Evolutionary conservation across 2,329 filamentous ascomycete genomes (phyloP), one percentile per base, ranked within the genome.

Genomic region (Pyrenophora seminiperda): DNA sequence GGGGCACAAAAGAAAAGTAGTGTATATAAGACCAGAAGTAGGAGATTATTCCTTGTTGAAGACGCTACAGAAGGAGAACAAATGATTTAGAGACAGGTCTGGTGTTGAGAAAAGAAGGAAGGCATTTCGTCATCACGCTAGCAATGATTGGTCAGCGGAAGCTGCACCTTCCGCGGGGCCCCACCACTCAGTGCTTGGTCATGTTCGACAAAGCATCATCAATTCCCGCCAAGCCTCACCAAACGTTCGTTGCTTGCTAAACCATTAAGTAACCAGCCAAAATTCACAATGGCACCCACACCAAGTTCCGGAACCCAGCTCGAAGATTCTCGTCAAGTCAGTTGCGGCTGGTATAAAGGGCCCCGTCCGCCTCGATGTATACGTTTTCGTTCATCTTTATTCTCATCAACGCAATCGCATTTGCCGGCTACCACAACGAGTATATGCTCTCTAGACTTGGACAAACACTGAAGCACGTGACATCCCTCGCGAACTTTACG

Each of bases 401-500:
- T 55, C 73, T 70, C 66, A 66, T 76, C 59, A 56, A 73, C 62
- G 74, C 75, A 61, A 68, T 77, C 41, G 66, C 62, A 56, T 67
- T 76, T 50, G 69, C 63, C 45, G 44, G 69, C 48, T 71, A 72
- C 61, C 67, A 73, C 60, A 63, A 66, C 60, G 65, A 72, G 61
- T 76, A 72, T 48, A 76, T 77, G 74, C 67, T 75, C 51, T 67
- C 70, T 17, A 61, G 73, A 56, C 55, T 77, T 15, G 59, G 66
- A 33, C 59, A 63, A 33, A 53, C 70, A 33, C 61, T 66, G 1
- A 66, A 63, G 44, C 65, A 66, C 42, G 61, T 70, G 20, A 59
- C 56, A 50, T 61, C 69, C 44, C 65, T 59, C 10, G 47, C 46
- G 17, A 57, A 40, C 34, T 54, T 53, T 11, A 55, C 56, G 11